A percentile compares a stretch with the other conserved stretches of the same genome.
phyloP scores from a whole-genome alignment of 2,329 filamentous ascomycete genomes.

The Dothidotthia symphoricarpi region DNA sequence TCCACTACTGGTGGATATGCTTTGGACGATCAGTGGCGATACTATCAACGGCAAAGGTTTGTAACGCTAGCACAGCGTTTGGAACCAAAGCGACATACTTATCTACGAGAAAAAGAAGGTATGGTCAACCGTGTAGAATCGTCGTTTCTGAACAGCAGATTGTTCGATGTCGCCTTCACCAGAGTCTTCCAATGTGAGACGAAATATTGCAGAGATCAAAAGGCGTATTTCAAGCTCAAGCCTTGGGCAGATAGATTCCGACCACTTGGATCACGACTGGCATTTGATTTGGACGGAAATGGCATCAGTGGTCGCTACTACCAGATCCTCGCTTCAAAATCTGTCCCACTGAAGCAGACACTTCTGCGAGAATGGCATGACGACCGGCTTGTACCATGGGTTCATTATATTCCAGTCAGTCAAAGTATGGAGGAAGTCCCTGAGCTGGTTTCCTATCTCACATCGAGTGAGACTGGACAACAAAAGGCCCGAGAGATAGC shows the following conservation, averaged over 20 bases:
- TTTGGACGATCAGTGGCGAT: conserved; percentile 39
- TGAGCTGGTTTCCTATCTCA: conserved; percentile 14
- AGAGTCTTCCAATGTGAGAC: conserved; percentile 47
- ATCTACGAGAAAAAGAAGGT: conserved; percentile 10
- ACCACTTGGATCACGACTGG: conserved; percentile 8
- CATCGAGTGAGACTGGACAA: conserved; percentile 10
- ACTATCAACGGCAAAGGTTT: conserved; percentile 49
- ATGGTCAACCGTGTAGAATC: conserved; percentile 15
- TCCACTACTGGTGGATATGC: conserved; percentile 54
- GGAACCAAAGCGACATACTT: conserved; percentile 8
- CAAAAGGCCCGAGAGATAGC: conserved; percentile 20
- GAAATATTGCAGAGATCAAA: conserved; percentile 10
- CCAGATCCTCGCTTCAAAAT: conserved; percentile 10
- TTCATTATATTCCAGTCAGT: conserved; percentile 37
- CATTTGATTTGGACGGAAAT: conserved; percentile 24
- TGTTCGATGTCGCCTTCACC: conserved; percentile 51
- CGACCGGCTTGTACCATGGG: conserved; percentile 36
- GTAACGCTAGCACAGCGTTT: conserved; percentile 41
- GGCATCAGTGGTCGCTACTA: conserved; percentile 20
- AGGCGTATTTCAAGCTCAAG: conserved; percentile 12
- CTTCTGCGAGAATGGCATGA: conserved; percentile 43
- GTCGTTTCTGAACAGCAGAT: conserved; percentile 28
- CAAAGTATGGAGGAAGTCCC: conserved; percentile 20
- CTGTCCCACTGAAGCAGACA: conserved; percentile 32
- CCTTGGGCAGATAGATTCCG: conserved; percentile 1